These are phyloP conservation scores for Lyophyllum atratum DNA, from an alignment of 768 basidiomycete species.

Conservation along the genomic window DNA sequence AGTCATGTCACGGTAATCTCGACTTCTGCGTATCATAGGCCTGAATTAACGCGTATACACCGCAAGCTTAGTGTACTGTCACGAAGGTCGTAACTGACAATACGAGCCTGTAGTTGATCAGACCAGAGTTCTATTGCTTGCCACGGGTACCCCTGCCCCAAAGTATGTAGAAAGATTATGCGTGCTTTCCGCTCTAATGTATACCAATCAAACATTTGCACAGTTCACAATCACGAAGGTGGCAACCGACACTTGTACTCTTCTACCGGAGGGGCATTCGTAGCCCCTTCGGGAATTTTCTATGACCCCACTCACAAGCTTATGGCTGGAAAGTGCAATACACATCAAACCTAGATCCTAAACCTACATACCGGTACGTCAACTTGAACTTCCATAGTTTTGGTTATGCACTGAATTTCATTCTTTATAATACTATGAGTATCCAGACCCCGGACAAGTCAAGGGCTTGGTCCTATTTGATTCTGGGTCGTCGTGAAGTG, in stretches of 20 bases:
- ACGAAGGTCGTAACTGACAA: not conserved
- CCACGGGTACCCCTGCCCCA: no score
- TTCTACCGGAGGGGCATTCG: not conserved
- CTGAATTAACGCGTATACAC: not conserved
- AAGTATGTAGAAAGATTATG: no score
- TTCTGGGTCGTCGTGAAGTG: not conserved
- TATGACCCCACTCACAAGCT: constrained; percentile 2
- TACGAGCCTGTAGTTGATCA: no score
- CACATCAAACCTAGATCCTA: not conserved
- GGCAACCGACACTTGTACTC: not conserved
- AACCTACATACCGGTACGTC: no score
- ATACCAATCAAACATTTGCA: no score
- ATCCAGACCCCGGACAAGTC: not conserved
- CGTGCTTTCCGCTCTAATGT: no score
- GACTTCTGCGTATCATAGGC: not conserved
- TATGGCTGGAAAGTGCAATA: not conserved
- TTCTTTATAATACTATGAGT: not conserved
- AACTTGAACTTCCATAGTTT: no score
- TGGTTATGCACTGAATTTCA: no score
- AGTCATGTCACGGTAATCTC: not conserved
- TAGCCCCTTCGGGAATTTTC: constrained; percentile 4
- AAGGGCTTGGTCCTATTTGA: not conserved
- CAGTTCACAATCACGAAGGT: no score
- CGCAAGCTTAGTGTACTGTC: not conserved
- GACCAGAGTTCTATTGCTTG: no score